Conservation (phyloP, 2,329 filamentous ascomycete species). For the Acrodontium crateriforme region DNA sequence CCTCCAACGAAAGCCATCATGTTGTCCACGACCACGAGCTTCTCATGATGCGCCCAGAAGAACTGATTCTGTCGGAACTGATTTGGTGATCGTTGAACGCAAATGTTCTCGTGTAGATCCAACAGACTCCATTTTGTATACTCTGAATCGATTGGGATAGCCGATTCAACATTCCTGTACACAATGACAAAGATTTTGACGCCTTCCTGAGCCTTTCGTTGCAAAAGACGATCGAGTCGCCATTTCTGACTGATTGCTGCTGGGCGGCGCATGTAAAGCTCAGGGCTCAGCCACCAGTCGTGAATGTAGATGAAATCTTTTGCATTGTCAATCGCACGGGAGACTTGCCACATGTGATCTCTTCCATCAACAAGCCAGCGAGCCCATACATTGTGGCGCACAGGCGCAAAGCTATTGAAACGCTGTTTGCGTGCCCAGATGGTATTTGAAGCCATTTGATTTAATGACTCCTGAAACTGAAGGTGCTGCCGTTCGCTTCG, state of each 20-base stretch:
- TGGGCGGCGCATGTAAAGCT: constrained; percentile 86
- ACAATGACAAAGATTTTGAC: constrained; percentile 97
- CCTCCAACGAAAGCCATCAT: constrained; percentile 91
- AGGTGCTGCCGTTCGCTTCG: constrained; percentile 77
- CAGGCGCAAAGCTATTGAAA: constrained; percentile 86
- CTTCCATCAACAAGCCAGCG: constrained; percentile 95
- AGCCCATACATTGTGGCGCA: constrained; percentile 72
- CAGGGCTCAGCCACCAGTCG: constrained; percentile 97
- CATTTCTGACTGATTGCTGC: constrained; percentile 96
- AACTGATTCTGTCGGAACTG: constrained; percentile 99
- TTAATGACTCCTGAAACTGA: constrained; percentile 89
- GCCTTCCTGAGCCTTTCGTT: constrained; percentile 83
- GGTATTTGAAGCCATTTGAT: constrained; percentile 69
- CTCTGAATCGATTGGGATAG: constrained; percentile 93
- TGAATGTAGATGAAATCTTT: constrained; percentile 98
- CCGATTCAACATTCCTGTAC: constrained; percentile 94
- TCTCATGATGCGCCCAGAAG: constrained; percentile 98
- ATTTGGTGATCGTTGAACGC: constrained; percentile 90
- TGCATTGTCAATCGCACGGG: constrained; percentile 89
- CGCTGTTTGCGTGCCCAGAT: constrained; percentile 72
- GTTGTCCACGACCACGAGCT: constrained; percentile 92
- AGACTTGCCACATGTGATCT: constrained; percentile 99
- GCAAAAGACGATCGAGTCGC: constrained; percentile 84
- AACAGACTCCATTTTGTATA: constrained; percentile 95
- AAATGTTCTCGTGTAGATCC: constrained; percentile 90